Evolutionary conservation across 352 stramenopile genomes (phyloP).

Genomic region (Phytophthora palmivora): DNA sequence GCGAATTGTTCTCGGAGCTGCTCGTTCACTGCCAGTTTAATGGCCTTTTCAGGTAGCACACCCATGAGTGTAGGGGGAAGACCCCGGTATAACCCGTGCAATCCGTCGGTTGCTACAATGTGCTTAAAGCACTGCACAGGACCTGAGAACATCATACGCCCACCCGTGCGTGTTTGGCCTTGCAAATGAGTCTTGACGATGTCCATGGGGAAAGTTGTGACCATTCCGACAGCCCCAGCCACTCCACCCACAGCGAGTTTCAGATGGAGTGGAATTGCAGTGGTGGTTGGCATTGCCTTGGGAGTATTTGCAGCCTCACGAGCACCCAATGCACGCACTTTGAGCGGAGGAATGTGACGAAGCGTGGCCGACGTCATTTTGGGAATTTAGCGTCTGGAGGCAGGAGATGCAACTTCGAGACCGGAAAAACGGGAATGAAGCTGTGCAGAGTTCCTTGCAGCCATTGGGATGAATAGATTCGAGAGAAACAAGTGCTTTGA

Average conservation of each 20-base stretch:
- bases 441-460: neutral
- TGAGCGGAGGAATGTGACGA: constrained; percentile 27
- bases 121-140: constrained; percentile 74
- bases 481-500: constrained; percentile 3
- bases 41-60: constrained; percentile 90
- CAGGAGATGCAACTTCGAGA: constrained; percentile 14
- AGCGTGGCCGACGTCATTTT: constrained; percentile 27
- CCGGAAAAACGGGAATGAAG: constrained; percentile 39
- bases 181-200: constrained; percentile 94
- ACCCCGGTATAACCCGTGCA: constrained; percentile 78
- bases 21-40: constrained; percentile 94
- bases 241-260: constrained; percentile 89
- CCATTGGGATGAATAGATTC: constrained; percentile 1
- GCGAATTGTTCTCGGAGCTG: constrained; percentile 80
- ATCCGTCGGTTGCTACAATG: constrained; percentile 74
- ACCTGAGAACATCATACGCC: constrained; percentile 56
- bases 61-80: constrained; percentile 81
- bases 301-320: constrained; percentile 13
- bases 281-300: constrained; percentile 17
- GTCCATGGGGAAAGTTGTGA: constrained; percentile 92
- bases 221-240: constrained; percentile 85
- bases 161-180: constrained; percentile 58
- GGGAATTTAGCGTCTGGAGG: constrained; percentile 4
- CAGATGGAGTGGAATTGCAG: constrained; percentile 74
- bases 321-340: constrained; percentile 23